These are phyloP conservation scores for Aurantiochytrium sp. DNA, from an alignment of 108 stramenopile genomes.

Conservation along the genomic window DNA sequence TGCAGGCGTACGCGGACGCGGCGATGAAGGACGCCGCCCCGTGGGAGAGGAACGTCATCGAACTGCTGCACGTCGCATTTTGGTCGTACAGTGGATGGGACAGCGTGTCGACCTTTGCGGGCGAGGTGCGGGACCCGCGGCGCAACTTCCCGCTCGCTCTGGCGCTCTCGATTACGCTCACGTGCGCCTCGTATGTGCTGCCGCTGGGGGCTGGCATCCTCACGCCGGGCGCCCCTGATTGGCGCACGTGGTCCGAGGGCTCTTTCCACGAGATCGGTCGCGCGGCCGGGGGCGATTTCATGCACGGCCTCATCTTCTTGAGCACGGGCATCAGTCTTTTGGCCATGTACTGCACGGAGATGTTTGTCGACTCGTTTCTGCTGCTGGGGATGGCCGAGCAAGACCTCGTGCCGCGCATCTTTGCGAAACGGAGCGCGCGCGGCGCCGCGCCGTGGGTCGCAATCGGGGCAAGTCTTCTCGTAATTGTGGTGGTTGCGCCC, in stretches of 20 bases:
- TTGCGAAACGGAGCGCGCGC: background rate
- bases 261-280: background rate
- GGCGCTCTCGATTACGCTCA: background rate
- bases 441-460: background rate
- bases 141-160: background rate
- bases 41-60: background rate
- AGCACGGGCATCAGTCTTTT: constrained; percentile 4
- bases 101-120: background rate
- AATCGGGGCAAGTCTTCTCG: background rate
- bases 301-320: background rate
- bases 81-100: constrained; percentile 27
- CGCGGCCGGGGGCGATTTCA: background rate
- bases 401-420: background rate
- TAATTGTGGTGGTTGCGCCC: background rate
- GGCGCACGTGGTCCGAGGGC: background rate
- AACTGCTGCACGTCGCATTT: background rate
- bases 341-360: constrained; percentile 27
- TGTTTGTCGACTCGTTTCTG: background rate
- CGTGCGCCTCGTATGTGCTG: background rate
- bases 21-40: background rate
- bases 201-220: background rate
- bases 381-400: constrained; percentile 21
- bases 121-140: background rate
- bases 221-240: background rate
- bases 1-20: background rate